Base-by-base conservation (phyloP, 768 basidiomycete genomes). In the Antrodiella citrinella region DNA sequence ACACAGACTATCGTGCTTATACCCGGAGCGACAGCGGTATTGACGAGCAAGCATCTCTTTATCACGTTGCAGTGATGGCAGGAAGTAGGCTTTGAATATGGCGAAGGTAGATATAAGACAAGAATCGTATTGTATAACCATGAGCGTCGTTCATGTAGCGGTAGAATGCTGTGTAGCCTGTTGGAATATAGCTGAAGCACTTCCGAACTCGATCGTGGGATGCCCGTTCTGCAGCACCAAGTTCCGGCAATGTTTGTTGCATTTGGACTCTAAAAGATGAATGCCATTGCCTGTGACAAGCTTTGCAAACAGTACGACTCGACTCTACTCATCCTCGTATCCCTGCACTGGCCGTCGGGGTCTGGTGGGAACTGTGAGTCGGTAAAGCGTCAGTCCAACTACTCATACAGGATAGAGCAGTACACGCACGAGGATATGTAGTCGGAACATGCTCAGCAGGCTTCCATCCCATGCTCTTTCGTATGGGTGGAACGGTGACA, bases 1-100 rank as follows among this genome's bases (percentile, higher is more conserved):
- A 97, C 94, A 19, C 95, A 96, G 71, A 96, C 94, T 20, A 90
- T 97, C 53, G 86, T 98, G 25, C 67, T 98, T 3, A 80, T 91
- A 19, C 86, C 90, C 0, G 80, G 75, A 13, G 80, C 86, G 45
- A 77, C 65, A 61, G 86, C 80, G 18, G 68, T 85, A 5, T 60
- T 90, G 50, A 77, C 82, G 44, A 82, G 78, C 50, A 83, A 80
- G 55, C 86, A 89, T 63, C 62, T 92, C 66, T 72, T 73, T 43
- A 71, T 80, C 56, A 74, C 70, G 1, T 57, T 80, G 26, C 59
- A 67, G 42, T 65, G 58, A 51, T n/a, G n/a, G n/a, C n/a, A n/a
- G n/a, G n/a, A n/a, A n/a, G n/a, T n/a, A n/a, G n/a, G n/a, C n/a
- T n/a, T n/a, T n/a, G 20, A 12, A 43, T 43, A 43, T 43, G 9